Conservation (phyloP, 805 yeast genomes). For the Candida wancherniae region DNA sequence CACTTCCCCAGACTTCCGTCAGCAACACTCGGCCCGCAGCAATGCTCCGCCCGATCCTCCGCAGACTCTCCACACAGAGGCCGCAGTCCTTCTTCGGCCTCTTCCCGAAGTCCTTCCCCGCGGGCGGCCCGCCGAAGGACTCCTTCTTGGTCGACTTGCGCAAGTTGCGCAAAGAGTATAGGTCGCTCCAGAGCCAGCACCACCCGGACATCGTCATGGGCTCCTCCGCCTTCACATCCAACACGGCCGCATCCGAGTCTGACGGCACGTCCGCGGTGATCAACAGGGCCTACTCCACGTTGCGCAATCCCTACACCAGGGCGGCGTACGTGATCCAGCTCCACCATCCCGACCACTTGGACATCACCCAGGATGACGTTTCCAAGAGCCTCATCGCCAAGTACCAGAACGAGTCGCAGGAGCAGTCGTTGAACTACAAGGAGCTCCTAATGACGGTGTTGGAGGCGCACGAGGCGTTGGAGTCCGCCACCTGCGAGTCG, state of each 20-base stretch:
- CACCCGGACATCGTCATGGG: conserved; percentile 72
- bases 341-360: conserved; percentile 38
- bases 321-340: conserved; percentile 33
- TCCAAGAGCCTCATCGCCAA: conserved; percentile 39
- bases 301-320: conserved; percentile 66
- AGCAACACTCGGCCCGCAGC: too few species aligned
- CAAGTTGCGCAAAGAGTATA: conserved; percentile 66
- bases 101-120: conserved; percentile 73
- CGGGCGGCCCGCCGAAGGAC: conserved; percentile 58
- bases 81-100: conserved; percentile 47
- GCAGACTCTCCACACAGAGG: background rate
- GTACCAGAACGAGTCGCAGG: conserved; percentile 31
- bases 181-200: conserved; percentile 61
- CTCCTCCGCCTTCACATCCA: conserved; percentile 15
- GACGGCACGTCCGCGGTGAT: conserved; percentile 40
- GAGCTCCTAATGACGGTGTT: conserved; percentile 67
- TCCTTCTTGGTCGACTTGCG: conserved; percentile 54
- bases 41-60: background rate
- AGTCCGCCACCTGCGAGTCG: conserved; percentile 52
- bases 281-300: conserved; percentile 72
- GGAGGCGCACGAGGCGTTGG: conserved; percentile 81
- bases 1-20: too few species aligned
- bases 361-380: conserved; percentile 55
- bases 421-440: conserved; percentile 39
- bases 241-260: conserved; percentile 1